Evolutionary conservation across 1,139 yeast genomes (phyloP).

Genomic region (Nematodospora anomalae): DNA sequence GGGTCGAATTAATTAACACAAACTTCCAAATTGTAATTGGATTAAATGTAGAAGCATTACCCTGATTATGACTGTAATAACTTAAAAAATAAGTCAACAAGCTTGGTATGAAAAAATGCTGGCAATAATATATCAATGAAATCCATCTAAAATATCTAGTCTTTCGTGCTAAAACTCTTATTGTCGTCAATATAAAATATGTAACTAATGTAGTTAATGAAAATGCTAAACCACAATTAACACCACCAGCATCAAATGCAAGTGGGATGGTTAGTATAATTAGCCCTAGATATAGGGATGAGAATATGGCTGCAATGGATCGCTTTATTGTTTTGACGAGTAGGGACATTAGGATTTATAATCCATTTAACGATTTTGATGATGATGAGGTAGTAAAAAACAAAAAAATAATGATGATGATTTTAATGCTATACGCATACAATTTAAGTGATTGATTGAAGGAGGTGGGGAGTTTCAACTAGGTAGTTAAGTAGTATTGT

Average conservation of each 20-base stretch:
- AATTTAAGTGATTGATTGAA: neutral
- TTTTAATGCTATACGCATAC: neutral
- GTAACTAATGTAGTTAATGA: slow-evolving; percentile 71
- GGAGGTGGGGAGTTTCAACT: neutral
- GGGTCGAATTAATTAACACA: slow-evolving; percentile 76
- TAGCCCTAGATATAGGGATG: slow-evolving; percentile 61
- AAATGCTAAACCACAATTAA: slow-evolving; percentile 83
- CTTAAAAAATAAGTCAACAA: slow-evolving; percentile 72
- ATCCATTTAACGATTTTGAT: slow-evolving; percentile 4
- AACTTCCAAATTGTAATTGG: slow-evolving; percentile 58
- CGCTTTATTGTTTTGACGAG: slow-evolving; percentile 14
- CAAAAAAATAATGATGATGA: neutral
- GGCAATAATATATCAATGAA: slow-evolving; percentile 70
- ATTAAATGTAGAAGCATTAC: slow-evolving; percentile 10
- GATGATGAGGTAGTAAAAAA: neutral
- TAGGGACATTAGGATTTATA: slow-evolving; percentile 4
- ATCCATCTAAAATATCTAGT: slow-evolving; percentile 51
- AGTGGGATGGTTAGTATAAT: slow-evolving; percentile 84
- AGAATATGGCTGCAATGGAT: slow-evolving; percentile 38
- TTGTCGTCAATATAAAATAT: slow-evolving; percentile 71
- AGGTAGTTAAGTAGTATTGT: neutral
- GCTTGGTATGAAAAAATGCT: slow-evolving; percentile 82
- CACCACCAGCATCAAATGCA: slow-evolving; percentile 94
- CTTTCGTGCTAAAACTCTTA: slow-evolving; percentile 56
- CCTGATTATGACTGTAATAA: slow-evolving; percentile 25